A percentile compares a stretch with the other conserved stretches of the same genome.
phyloP scores from a whole-genome alignment of 202 grass and related monocot species.

The Panicum virgatum region DNA sequence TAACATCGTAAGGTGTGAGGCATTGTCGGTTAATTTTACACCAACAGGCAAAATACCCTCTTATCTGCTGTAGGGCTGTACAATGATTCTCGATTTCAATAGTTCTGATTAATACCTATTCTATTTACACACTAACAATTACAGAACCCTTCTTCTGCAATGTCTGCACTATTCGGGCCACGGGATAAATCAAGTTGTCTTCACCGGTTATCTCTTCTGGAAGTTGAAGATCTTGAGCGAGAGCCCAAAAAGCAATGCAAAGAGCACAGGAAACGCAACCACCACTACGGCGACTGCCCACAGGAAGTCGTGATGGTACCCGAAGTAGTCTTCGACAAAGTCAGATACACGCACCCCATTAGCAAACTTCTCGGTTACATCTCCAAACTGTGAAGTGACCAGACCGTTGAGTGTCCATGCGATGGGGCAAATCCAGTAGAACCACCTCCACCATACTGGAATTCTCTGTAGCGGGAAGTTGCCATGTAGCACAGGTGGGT shows the following conservation, averaged over 20 bases:
- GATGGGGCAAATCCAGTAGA: conserved; percentile 66
- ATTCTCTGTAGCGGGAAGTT: conserved; percentile 49
- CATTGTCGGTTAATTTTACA: background rate
- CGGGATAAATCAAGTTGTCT: background rate
- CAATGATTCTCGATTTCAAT: background rate
- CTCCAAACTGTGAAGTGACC: conserved; percentile 63
- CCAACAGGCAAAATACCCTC: conserved; percentile 6
- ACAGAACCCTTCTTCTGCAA: background rate
- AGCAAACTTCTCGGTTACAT: conserved; percentile 32
- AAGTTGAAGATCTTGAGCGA: conserved; percentile 71
- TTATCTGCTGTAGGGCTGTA: conserved; percentile 23
- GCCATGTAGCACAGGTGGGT: background rate
- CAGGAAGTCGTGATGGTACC: conserved; percentile 55
- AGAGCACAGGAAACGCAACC: conserved; percentile 46
- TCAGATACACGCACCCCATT: conserved; percentile 30
- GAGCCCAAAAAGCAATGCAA: conserved; percentile 58
- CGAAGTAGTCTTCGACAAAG: conserved; percentile 63
- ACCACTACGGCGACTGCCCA: conserved; percentile 50
- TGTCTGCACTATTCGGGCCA: background rate
- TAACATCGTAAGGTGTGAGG: background rate
- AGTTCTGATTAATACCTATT: background rate
- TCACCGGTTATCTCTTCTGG: conserved; percentile 57
- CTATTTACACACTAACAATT: conserved; percentile 18
- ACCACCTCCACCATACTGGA: conserved; percentile 90
- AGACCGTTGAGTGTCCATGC: conserved; percentile 82